These are phyloP conservation scores for Blakeslea trispora DNA, from an alignment of 371 early-diverging fungal species.

Conservation along the genomic window DNA sequence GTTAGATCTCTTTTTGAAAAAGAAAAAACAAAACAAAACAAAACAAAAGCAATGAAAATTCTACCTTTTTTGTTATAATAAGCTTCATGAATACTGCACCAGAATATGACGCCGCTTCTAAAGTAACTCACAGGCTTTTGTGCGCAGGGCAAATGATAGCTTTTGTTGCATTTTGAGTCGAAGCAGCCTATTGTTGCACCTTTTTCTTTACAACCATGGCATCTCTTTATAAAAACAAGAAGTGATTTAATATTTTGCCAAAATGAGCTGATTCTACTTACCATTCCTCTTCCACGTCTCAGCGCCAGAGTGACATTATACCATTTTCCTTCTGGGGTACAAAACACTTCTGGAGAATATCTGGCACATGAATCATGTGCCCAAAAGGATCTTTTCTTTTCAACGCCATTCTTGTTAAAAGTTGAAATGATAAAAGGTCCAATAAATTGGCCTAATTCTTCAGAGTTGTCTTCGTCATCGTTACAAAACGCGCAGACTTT, in stretches of 20 bases:
- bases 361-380: constrained; percentile 85
- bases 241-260: background rate
- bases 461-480: constrained; percentile 65
- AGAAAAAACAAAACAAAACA: too few relatives aligned
- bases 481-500: constrained; percentile 77
- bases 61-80: constrained; percentile 56
- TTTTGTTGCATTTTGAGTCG: constrained; percentile 78
- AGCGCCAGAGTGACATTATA: constrained; percentile 85
- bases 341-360: constrained; percentile 84
- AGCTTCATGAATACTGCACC: constrained; percentile 81
- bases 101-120: constrained; percentile 80
- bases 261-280: constrained; percentile 23
- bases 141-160: constrained; percentile 84
- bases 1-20: background rate
- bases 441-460: constrained; percentile 60
- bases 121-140: constrained; percentile 72
- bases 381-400: constrained; percentile 74
- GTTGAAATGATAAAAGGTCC: constrained; percentile 57
- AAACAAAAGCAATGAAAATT: too few relatives aligned
- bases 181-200: constrained; percentile 93
- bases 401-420: constrained; percentile 46
- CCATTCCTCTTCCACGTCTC: constrained; percentile 74
- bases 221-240: constrained; percentile 50
- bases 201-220: constrained; percentile 73
- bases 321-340: constrained; percentile 72